Evolutionary conservation across 2,329 filamentous ascomycete genomes (phyloP).

Genomic region (Sclerotinia borealis): DNA sequence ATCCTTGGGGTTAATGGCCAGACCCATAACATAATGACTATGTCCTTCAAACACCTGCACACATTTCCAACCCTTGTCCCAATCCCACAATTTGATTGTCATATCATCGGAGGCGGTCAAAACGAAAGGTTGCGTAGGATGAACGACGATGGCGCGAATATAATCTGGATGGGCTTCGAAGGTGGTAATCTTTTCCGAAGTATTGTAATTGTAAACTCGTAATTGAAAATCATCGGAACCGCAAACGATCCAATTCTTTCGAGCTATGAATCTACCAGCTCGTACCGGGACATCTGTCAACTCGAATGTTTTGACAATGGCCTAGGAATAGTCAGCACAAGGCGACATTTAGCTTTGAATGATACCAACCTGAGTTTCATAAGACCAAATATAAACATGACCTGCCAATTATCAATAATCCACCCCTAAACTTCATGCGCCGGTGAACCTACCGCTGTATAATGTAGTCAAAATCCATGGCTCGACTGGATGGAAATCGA

Average conservation of each 20-base stretch:
- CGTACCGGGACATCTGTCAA: slow-evolving; percentile 96
- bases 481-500: slow-evolving; percentile 95
- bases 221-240: slow-evolving; percentile 86
- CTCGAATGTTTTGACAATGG: slow-evolving; percentile 98
- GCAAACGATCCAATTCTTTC: slow-evolving; percentile 99
- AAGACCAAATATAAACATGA: slow-evolving; percentile 99
- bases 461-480: slow-evolving; percentile 95
- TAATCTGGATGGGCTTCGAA: slow-evolving; percentile 99
- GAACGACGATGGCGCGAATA: slow-evolving; percentile 91
- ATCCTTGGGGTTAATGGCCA: slow-evolving; percentile 96
- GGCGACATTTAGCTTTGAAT: neutral
- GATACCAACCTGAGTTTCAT: slow-evolving; percentile 68
- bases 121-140: slow-evolving; percentile 92
- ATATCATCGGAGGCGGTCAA: slow-evolving; percentile 96
- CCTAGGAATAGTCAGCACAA: slow-evolving; percentile 37
- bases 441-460: slow-evolving; percentile 69
- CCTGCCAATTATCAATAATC: slow-evolving; percentile 46
- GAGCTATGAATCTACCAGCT: slow-evolving; percentile 89
- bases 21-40: slow-evolving; percentile 92
- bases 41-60: slow-evolving; percentile 96
- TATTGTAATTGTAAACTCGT: slow-evolving; percentile 98
- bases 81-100: slow-evolving; percentile 98
- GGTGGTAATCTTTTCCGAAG: slow-evolving; percentile 93
- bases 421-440: slow-evolving; percentile 18
- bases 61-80: slow-evolving; percentile 95